phyloP scores from a whole-genome alignment of 1,139 yeast genomes.

The Sugiyamaella xylanicola region DNA sequence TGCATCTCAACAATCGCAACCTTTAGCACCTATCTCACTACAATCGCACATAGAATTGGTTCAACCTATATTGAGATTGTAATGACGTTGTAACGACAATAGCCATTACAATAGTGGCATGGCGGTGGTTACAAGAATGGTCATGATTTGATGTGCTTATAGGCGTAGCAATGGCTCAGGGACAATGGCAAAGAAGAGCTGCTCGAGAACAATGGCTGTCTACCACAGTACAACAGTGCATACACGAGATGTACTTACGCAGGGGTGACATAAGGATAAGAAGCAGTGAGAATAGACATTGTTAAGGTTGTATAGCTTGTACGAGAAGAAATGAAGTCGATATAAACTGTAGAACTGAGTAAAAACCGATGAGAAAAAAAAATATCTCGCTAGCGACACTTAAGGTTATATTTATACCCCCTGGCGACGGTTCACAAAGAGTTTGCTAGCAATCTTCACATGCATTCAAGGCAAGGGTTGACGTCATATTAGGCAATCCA shows the following conservation, averaged over 20 bases:
- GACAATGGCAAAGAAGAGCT: not conserved
- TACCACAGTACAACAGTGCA: not conserved
- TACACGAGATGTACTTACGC: constrained; percentile 10
- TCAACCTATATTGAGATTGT: too few relatives aligned
- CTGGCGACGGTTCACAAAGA: not conserved
- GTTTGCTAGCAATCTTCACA: not conserved
- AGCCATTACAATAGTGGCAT: not conserved
- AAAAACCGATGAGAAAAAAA: not conserved
- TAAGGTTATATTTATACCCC: not conserved
- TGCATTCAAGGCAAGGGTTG: not conserved
- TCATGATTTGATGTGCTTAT: too few relatives aligned
- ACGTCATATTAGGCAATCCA: constrained; percentile 1
- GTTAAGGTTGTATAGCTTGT: not conserved
- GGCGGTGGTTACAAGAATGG: too few relatives aligned
- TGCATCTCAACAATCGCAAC: too few relatives aligned
- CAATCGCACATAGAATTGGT: too few relatives aligned
- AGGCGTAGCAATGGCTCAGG: too few relatives aligned
- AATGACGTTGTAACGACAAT: not conserved
- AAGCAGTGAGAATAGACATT: constrained; percentile 16
- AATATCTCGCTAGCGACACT: not conserved
- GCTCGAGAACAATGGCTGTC: not conserved
- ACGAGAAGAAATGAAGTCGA: not conserved
- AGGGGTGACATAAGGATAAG: constrained; percentile 17
- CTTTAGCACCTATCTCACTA: too few relatives aligned
- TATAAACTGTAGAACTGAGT: not conserved